Evolutionary conservation across 208 protist genomes (phyloP), one percentile per base, ranked within the genome.

Genomic region (Leishmania arabica): DNA sequence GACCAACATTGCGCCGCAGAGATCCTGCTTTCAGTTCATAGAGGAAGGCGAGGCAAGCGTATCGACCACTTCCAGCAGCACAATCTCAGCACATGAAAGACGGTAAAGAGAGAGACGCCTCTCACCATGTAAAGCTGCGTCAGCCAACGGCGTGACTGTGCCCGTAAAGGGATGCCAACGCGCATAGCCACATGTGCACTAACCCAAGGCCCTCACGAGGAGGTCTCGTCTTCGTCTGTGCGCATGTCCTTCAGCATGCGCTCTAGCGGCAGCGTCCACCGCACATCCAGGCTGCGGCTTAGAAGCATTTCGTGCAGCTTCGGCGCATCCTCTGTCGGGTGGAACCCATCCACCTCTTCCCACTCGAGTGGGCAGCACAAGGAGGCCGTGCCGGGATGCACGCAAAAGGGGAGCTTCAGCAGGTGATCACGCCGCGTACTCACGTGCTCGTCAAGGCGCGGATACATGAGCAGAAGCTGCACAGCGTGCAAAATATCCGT

Each of bases 391-490:
- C 87, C 93, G 11, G 99, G 98, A 82, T 99, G 99, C n/a, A 99
- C 94, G 85, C 93, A 99, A 76, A 99, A 99, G 5, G 99, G 99
- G 7, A 97, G 88, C 88, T 99, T 99, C 19, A 99, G 88, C 65
- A 99, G 90, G 91, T 99, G 99, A 79, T 99, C 99, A 17, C 99
- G 82, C 17, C 89, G 85, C 72, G 98, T 99, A 74, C 92, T 97
- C 13, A 99, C 99, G 56, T 99, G 92, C 60, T 99, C 95, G 92
- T 99, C 99, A 2, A 99, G 87, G 13, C 99, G 87, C 15, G 99
- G 99, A 84, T 99, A 99, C 81, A 98, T 92, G 51, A 98, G 83
- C 24, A 95, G 84, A 53, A 98, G 86, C 79, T 92, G 88, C 19
- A 88, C 89, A 6, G 83, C 95, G 34, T 89, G 78, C 65, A 96